Percentiles rank a stretch among this genome's conserved stretches.
Evolutionary conservation across 2,329 filamentous ascomycete genomes (phyloP).

Genomic region (Apiospora hydei): DNA sequence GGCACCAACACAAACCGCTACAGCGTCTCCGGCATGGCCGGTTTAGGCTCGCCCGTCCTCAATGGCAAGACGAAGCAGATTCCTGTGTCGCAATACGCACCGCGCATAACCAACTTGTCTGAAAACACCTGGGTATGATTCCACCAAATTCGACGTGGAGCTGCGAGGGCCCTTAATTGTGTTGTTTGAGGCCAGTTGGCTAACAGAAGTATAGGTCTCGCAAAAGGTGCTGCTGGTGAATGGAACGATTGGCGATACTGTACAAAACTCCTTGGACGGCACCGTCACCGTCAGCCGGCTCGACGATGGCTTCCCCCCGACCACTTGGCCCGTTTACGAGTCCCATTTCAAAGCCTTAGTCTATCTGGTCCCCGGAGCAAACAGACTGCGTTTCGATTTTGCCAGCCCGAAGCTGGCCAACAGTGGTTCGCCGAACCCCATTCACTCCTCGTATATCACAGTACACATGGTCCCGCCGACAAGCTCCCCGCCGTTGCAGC

Average conservation of each 20-base stretch:
- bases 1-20: constrained; percentile 59
- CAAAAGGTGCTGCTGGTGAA: constrained; percentile 87
- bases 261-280: constrained; percentile 76
- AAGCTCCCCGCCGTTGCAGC: constrained; percentile 82
- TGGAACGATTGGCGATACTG: constrained; percentile 80
- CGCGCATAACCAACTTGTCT: constrained; percentile 77
- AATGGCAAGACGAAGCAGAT: constrained; percentile 60
- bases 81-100: constrained; percentile 80
- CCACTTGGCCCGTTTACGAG: constrained; percentile 85
- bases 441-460: constrained; percentile 81
- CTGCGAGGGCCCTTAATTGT: not conserved
- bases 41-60: constrained; percentile 62
- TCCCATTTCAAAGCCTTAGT: constrained; percentile 92
- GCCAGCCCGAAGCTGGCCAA: constrained; percentile 80
- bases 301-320: constrained; percentile 84
- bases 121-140: constrained; percentile 83
- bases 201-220: constrained; percentile 69
- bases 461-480: constrained; percentile 86
- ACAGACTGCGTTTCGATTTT: constrained; percentile 88
- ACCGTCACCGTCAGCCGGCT: constrained; percentile 80
- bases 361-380: constrained; percentile 90
- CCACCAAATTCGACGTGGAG: not conserved
- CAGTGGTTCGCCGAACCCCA: constrained; percentile 68
- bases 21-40: constrained; percentile 70
- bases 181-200: not conserved